These are phyloP conservation scores for Ustulina deusta DNA, from an alignment of 2,329 filamentous ascomycete species.

Conservation along the genomic window DNA sequence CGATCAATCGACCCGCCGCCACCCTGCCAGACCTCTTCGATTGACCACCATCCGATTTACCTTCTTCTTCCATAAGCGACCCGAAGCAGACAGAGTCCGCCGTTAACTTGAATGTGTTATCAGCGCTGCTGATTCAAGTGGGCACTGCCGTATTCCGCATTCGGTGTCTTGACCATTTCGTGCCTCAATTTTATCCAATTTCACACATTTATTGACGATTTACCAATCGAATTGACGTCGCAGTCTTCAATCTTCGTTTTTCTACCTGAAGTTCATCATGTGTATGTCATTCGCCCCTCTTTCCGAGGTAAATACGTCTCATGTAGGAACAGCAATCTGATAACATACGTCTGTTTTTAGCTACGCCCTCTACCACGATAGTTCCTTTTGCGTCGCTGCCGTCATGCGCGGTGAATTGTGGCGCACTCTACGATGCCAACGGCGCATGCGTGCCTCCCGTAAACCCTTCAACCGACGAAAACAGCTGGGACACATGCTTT, in stretches of 20 bases:
- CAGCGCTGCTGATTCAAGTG: constrained; percentile 11
- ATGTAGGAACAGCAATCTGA: background rate
- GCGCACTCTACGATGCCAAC: constrained; percentile 75
- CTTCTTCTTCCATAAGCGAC: background rate
- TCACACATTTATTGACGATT: background rate
- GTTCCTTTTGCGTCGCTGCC: constrained; percentile 71
- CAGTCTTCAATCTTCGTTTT: background rate
- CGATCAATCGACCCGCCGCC: constrained; percentile 17
- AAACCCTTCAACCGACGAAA: constrained; percentile 59
- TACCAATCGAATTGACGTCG: background rate
- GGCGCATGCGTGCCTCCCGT: constrained; percentile 74
- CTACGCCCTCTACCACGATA: constrained; percentile 60
- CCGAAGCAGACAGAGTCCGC: background rate
- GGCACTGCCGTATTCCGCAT: background rate
- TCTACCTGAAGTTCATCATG: constrained; percentile 21
- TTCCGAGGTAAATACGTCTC: background rate
- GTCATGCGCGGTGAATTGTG: constrained; percentile 70
- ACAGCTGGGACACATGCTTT: constrained; percentile 77
- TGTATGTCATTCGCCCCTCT: constrained; percentile 19
- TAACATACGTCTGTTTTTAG: constrained; percentile 29
- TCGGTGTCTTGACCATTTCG: background rate
- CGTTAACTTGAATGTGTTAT: background rate
- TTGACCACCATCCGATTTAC: constrained; percentile 7
- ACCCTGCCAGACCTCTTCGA: background rate
- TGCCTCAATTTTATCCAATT: background rate